Base-by-base conservation (phyloP, 352 stramenopile genomes). In the Phytophthora meadii region DNA sequence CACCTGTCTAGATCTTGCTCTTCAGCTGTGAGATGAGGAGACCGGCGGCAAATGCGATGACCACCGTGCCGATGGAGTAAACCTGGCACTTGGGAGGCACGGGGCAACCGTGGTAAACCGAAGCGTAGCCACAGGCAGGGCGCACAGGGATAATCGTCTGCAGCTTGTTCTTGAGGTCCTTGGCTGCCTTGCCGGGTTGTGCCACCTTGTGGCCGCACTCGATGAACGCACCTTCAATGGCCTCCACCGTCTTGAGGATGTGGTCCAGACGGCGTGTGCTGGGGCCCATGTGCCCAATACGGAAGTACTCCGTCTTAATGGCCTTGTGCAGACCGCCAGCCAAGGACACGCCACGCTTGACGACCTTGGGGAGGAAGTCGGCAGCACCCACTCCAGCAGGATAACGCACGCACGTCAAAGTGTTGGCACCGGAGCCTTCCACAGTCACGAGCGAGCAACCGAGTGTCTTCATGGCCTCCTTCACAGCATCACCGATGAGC, bases 291-390 rank as follows among this genome's bases (percentile, higher is more conserved):
- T 93, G 85, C 37, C 85, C 85, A 55, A 93, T 93, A 34, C 85
- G 85, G 63, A 93, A 93, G 76, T 93, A 93, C 52, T 93, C 77
- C 19, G 76, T 91, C 79, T 93, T 93, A 68, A 93, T 93, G 46
- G 87, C 63, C 61, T 90, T 90, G 74, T 91, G 85, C 30, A 93
- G 68, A 1, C 82, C 85, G 5, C 85, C 85, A 8, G 85, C 82
- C 15, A 93, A 74, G 53, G 85, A 93, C 27, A 93, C 83, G 6
- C 85, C 85, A 39, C 79, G 81, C 55, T 86, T 78, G 9, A 84
- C 71, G 4, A 90, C 83, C 65, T 92, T 93, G 19, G 85, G 83
- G 47, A 93, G 51, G 51, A 93, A 90, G 64, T 91, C 83, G 5
- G 82, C 63, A 3, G 76, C 85, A 1, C 78, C 72, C 12, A 93